These are phyloP conservation scores for Syzygium aromaticum DNA, from an alignment of 345 rosid species.

Conservation along the genomic window DNA sequence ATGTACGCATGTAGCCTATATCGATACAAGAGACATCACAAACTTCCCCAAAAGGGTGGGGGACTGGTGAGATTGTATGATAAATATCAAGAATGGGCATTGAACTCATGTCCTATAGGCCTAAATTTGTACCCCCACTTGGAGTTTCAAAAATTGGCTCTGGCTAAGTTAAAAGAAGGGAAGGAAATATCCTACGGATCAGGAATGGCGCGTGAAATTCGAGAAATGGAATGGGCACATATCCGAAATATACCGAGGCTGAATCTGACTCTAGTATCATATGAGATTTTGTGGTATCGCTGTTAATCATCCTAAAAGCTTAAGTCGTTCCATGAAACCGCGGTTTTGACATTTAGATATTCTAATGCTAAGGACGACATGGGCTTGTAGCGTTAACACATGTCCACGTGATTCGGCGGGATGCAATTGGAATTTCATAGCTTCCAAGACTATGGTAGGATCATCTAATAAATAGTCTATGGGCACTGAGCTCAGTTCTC, in stretches of 20 bases:
- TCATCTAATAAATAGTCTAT: not conserved
- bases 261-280: too few relatives aligned
- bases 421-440: not conserved
- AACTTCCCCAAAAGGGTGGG: not conserved
- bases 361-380: too few relatives aligned
- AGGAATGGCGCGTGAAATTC: too few relatives aligned
- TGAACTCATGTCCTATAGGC: not conserved
- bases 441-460: not conserved
- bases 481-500: not conserved
- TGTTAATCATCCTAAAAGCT: too few relatives aligned
- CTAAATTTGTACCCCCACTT: not conserved
- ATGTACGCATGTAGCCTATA: not conserved
- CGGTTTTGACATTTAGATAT: too few relatives aligned
- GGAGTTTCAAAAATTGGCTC: not conserved
- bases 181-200: too few relatives aligned
- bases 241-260: too few relatives aligned
- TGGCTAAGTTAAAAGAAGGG: too few relatives aligned
- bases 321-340: too few relatives aligned
- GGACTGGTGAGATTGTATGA: not conserved
- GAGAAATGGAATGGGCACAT: too few relatives aligned
- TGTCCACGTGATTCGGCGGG: not conserved
- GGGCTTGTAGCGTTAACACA: not conserved
- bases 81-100: not conserved
- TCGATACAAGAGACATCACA: not conserved
- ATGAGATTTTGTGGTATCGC: too few relatives aligned